Base-by-base conservation (phyloP, 495 filamentous ascomycete species). In the Penicillium silybi region DNA sequence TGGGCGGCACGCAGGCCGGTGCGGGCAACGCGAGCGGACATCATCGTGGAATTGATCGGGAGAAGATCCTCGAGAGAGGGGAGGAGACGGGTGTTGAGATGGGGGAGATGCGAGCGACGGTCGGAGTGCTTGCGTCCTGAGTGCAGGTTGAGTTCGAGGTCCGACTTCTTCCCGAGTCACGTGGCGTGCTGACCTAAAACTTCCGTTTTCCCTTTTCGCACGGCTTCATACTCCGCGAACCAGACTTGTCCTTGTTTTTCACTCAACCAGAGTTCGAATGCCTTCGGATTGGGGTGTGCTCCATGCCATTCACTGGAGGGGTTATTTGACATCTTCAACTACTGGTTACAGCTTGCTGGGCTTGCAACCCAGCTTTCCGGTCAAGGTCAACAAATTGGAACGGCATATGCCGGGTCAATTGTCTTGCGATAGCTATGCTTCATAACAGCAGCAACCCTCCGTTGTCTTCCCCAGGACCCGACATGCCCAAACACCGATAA, bases 1-100 rank as follows among this genome's bases (percentile, higher is more conserved):
- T 75, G 71, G 63, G 70, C 61, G 60, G 73, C 73, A 70, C 74
- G 74, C 48, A 77, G 71, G 71, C 74, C 74, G 52, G 68, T 62
- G 70, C 74, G 74, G 68, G 73, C 73, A 58, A 74, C 62, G 49
- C 71, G 71, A 65, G 70, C 62, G 67, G 74, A 70, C 59, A 75
- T 55, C 73, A 77, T 77, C 44, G 53, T 70, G 63, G 59, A 46
- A 62, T 58, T 58, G 50, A 39, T 23, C 44, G 45, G 52, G 52
- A 56, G 51, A 53, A 63, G 53, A 58, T 58, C 64, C 59, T 69
- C 66, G 55, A 52, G 52, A 52, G 56, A 50, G 27, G 47, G 44
- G 54, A 53, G 57, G 57, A 53, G 48, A 54, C 53, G 46, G 41
- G 53, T 50, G 53, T 54, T 63, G 58, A 54, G 59, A 60, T 64